Evolutionary conservation across 2,329 filamentous ascomycete species (phyloP).

Genomic region (Ustulina deusta): DNA sequence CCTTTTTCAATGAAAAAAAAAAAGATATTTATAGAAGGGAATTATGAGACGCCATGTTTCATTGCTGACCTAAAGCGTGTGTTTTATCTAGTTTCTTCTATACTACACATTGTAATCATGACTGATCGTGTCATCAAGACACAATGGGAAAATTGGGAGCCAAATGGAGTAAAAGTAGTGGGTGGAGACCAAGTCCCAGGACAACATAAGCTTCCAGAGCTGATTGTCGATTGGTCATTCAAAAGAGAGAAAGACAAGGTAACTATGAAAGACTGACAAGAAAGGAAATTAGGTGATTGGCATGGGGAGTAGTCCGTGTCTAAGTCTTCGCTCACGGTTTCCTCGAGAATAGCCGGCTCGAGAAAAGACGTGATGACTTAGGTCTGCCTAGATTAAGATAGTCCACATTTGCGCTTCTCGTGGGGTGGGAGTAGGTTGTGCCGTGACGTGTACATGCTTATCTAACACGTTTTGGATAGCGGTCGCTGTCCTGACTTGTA

Average conservation of each 20-base stretch:
- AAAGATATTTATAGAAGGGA: constrained; percentile 7
- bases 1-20: neutral
- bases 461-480: constrained; percentile 45
- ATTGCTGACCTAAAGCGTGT: constrained; percentile 42
- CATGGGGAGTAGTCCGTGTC: constrained; percentile 32
- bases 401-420: neutral
- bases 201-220: constrained; percentile 28
- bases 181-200: constrained; percentile 5
- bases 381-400: constrained; percentile 19
- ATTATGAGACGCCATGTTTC: constrained; percentile 25
- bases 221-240: neutral
- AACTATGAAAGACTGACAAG: constrained; percentile 36
- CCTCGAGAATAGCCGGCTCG: constrained; percentile 16
- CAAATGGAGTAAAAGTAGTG: neutral
- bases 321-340: constrained; percentile 11
- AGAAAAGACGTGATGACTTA: neutral
- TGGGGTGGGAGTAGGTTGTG: neutral
- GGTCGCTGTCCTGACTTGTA: constrained; percentile 40
- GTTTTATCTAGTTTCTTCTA: constrained; percentile 42
- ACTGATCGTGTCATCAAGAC: constrained; percentile 23
- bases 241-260: constrained; percentile 14
- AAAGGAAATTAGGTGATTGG: constrained; percentile 35
- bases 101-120: constrained; percentile 30
- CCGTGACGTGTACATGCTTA: constrained; percentile 21
- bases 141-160: neutral